Evolutionary conservation across 148 eudicot genomes (phyloP), one percentile per base, ranked within the genome.

Genomic region (Hydrangea macrophylla): DNA sequence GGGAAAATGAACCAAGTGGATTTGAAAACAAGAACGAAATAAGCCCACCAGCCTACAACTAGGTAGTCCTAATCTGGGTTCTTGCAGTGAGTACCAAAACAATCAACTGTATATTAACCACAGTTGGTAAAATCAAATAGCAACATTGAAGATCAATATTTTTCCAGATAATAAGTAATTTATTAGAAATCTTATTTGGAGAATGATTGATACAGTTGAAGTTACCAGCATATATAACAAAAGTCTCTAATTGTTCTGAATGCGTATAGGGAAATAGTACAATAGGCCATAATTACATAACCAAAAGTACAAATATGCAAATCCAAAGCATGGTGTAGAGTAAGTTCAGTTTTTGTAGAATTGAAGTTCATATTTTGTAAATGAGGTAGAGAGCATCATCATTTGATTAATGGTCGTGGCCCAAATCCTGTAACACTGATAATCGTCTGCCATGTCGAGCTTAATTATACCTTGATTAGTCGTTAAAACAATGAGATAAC

Each of bases 381-480:
- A 59, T 24, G 95, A 75, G 23, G 88, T 62, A 36, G 96, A 88
- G 39, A 85, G 82, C 76, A 64, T 67, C 51, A 94, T 67, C 98
- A 94, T 88, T 27, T 81, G 85, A 59, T 72, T 78, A 51, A 94
- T 86, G 71, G 97, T 87, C 60, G 73, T 70, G 3, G 97, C 81
- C 98, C 98, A 94, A 75, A 79, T 76, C 62, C 72, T 88, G 79
- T 87, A 85, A 62, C 79, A 77, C 62, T 80, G 80, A 70, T 86
- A 85, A 75, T 94, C 89, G 32, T 86, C 83, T 55, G 70, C 80
- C 97, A 94, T 90, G 65, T 94, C 97, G 26, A 94, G 70, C 81
- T 86, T 94, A 44, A 87, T 78, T 37, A 81, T 74, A 30, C 97
- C 98, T 35, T 73, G 75, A 55, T 86, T 79, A 0, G 98, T 90